Conservation (phyloP, 1,284 basidiomycete species). For the Vanrija sp. region DNA sequence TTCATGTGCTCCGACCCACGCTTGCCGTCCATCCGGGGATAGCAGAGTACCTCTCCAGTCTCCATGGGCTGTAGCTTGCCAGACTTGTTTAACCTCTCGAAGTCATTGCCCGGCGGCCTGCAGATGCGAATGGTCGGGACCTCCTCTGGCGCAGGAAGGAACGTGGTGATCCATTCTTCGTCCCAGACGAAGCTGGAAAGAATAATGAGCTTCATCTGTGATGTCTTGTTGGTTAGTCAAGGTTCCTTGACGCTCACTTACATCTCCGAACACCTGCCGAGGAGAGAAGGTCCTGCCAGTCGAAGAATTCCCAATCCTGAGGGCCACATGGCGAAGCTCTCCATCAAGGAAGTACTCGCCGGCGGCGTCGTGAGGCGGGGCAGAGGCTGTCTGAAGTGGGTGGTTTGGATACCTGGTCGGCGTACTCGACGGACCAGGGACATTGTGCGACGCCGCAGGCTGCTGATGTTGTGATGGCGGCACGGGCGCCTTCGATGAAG, state of each 20-base stretch:
- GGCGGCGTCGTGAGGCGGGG: conserved; percentile 36
- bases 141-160: conserved; percentile 27
- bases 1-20: conserved; percentile 43
- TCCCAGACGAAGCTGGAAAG: conserved; percentile 37
- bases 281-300: conserved; percentile 26
- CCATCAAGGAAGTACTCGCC: conserved; percentile 44
- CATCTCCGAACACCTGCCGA: conserved; percentile 30
- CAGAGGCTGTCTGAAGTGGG: conserved; percentile 28
- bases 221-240: conserved; percentile 20
- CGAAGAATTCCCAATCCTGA: conserved; percentile 23
- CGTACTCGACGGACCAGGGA: background rate
- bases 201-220: conserved; percentile 37
- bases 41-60: conserved; percentile 32
- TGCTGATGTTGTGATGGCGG: background rate
- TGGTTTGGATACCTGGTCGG: conserved; percentile 13
- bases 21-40: conserved; percentile 33
- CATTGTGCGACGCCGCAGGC: background rate
- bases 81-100: conserved; percentile 4
- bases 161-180: conserved; percentile 30
- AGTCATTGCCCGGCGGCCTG: background rate
- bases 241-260: conserved; percentile 13
- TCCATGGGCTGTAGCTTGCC: conserved; percentile 33
- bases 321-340: conserved; percentile 33
- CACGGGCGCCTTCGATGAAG: background rate
- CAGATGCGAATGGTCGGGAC: conserved; percentile 35